phyloP scores from a whole-genome alignment of 75 land plant species.

The Pinus albicaulis region DNA sequence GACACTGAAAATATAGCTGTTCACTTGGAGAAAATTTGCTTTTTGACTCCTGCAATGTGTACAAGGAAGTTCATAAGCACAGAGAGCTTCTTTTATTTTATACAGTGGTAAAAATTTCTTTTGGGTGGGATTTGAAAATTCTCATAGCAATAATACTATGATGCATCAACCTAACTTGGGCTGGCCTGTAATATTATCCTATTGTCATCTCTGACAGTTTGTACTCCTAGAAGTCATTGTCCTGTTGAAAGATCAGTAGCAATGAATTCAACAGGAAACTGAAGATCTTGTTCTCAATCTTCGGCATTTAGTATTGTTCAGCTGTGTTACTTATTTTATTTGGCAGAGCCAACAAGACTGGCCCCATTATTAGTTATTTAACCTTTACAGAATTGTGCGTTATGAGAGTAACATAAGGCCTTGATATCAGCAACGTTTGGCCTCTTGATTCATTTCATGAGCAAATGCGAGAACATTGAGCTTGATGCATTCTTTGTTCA shows the following conservation, averaged over 20 bases:
- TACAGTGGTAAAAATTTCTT: neutral
- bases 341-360: neutral
- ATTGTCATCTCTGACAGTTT: neutral
- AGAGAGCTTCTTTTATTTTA: neutral
- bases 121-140: neutral
- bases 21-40: neutral
- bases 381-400: neutral
- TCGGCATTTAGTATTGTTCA: neutral
- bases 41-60: neutral
- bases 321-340: neutral
- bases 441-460: neutral
- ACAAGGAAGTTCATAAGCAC: neutral
- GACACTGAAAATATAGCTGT: constrained; percentile 1
- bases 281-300: neutral
- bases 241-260: neutral
- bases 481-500: neutral
- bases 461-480: neutral
- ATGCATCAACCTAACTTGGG: neutral
- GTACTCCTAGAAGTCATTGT: neutral
- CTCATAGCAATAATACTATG: neutral
- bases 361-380: neutral
- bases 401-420: neutral
- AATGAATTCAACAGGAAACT: neutral
- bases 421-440: neutral
- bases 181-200: neutral